phyloP scores from a whole-genome alignment of 169 alveolate species.

The Eimeria sp. region DNA sequence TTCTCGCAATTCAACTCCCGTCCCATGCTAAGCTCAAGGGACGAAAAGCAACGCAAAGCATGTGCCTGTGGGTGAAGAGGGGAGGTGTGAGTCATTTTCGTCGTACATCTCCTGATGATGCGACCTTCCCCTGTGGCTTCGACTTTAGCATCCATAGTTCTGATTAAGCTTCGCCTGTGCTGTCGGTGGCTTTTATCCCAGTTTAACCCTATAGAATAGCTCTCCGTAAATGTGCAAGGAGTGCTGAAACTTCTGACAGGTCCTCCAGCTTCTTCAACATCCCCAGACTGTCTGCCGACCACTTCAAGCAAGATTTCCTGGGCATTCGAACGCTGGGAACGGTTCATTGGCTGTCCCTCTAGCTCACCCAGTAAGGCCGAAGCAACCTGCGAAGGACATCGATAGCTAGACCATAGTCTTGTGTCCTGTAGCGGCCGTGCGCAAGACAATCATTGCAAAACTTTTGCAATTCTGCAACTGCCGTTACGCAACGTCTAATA shows the following conservation, averaged over 20 bases:
- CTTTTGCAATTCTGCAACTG: not conserved
- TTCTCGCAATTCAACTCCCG: not conserved
- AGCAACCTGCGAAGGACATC: constrained; percentile 45
- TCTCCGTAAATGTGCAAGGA: not conserved
- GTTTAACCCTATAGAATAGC: not conserved
- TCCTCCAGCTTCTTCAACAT: not conserved
- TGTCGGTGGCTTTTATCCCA: constrained; percentile 5
- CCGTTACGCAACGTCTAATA: not conserved
- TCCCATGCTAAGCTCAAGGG: constrained; percentile 37
- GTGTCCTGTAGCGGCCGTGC: not conserved
- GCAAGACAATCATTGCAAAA: not conserved
- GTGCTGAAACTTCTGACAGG: constrained; percentile 25
- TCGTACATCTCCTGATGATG: constrained; percentile 12
- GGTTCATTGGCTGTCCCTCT: not conserved
- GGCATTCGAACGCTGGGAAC: constrained; percentile 6
- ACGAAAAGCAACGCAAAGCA: not conserved
- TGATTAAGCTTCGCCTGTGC: constrained; percentile 16
- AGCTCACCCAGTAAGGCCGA: constrained; percentile 43
- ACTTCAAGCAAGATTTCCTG: constrained; percentile 5
- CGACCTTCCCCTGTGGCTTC: not conserved
- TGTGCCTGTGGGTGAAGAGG: not conserved
- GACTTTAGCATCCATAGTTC: not conserved
- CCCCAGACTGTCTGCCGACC: not conserved
- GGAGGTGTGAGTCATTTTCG: constrained; percentile 8
- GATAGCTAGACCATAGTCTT: not conserved